These are phyloP conservation scores for Hypoxylon rubiginosum DNA, from an alignment of 2,329 filamentous ascomycete genomes.

Conservation along the genomic window DNA sequence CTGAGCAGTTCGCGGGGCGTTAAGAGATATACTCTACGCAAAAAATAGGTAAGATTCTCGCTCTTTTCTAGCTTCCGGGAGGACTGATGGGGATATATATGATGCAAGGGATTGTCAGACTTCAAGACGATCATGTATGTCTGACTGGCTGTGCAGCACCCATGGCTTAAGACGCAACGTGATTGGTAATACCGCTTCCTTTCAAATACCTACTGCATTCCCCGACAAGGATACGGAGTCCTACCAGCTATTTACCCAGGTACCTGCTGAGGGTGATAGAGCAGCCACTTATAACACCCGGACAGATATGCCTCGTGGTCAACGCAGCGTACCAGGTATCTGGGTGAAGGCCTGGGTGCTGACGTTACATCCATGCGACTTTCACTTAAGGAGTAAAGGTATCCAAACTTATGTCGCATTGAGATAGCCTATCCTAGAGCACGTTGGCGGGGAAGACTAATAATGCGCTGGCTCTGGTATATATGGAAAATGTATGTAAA, in stretches of 20 bases:
- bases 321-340: not conserved
- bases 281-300: too few relatives aligned
- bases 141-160: not conserved
- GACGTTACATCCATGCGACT: not conserved
- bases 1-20: not conserved
- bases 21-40: constrained; percentile 1
- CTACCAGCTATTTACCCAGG: not conserved
- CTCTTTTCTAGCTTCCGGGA: not conserved
- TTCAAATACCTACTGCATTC: not conserved
- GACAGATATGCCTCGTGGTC: too few relatives aligned
- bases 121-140: not conserved
- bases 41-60: not conserved
- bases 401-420: not conserved
- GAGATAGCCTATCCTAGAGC: not conserved
- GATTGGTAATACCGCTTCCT: not conserved
- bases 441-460: too few relatives aligned
- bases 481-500: constrained; percentile 1
- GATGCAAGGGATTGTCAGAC: not conserved
- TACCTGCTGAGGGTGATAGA: not conserved
- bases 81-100: not conserved
- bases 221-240: not conserved
- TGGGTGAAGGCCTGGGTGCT: not conserved
- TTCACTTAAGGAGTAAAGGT: not conserved
- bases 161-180: not conserved
- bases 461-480: not conserved